Conservation (phyloP, 2,329 filamentous ascomycete species). For the Apiospora pterosperma region DNA sequence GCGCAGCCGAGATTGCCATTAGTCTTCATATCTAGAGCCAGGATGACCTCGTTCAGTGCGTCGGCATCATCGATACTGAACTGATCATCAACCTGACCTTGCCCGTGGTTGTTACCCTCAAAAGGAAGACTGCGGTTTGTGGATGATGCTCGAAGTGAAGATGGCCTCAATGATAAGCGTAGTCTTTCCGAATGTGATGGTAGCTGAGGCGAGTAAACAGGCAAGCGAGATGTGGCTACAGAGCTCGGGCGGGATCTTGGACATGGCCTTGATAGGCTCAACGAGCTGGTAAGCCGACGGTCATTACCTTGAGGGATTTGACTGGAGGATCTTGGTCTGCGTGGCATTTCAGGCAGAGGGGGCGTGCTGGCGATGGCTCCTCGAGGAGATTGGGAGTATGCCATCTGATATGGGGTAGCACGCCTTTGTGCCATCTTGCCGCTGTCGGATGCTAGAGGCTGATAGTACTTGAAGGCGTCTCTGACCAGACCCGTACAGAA, state of each 20-base stretch:
- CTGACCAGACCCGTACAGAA: not conserved
- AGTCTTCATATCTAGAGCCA: conserved; percentile 75
- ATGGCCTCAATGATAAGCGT: conserved; percentile 19
- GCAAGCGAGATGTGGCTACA: conserved; percentile 8
- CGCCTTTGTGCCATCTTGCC: not conserved
- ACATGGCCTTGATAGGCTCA: not conserved
- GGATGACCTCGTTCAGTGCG: conserved; percentile 64
- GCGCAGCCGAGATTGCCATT: conserved; percentile 74
- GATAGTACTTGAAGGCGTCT: not conserved
- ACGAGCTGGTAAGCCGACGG: not conserved
- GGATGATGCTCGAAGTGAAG: conserved; percentile 14
- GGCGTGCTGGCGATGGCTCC: not conserved
- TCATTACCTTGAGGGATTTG: not conserved
- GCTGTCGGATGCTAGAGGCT: not conserved
- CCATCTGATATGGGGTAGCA: not conserved
- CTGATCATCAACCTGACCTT: conserved; percentile 11
- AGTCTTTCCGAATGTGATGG: conserved; percentile 19
- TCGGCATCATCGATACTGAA: conserved; percentile 23
- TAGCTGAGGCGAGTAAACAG: conserved; percentile 21
- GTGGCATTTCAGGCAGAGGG: not conserved
- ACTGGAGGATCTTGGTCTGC: not conserved
- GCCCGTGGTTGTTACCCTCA: not conserved
- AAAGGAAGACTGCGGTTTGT: not conserved
- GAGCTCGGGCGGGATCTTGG: not conserved
- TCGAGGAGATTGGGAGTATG: not conserved